Evolutionary conservation across 78 protist genomes (phyloP).

Genomic region (Neovahlkampfia damariscottae): DNA sequence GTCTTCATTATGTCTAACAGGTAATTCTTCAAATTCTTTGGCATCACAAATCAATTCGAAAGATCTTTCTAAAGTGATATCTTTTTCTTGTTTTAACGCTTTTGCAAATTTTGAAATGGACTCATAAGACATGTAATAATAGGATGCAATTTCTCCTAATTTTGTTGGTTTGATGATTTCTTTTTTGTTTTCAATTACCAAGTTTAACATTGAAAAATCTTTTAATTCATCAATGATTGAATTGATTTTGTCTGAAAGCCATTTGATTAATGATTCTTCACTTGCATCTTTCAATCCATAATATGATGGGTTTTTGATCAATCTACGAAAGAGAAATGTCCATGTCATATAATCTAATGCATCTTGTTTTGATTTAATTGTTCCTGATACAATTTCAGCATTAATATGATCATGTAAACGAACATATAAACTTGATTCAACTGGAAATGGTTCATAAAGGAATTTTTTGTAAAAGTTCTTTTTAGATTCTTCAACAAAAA

Average conservation of each 20-base stretch:
- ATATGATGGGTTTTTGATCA: conserved; percentile 83
- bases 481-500: conserved; percentile 80
- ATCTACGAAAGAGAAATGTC: conserved; percentile 92
- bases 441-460: conserved; percentile 97
- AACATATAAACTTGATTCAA: conserved; percentile 77
- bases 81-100: background rate
- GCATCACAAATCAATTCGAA: conserved; percentile 42
- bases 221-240: conserved; percentile 25
- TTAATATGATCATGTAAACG: conserved; percentile 84
- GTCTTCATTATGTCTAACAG: conserved; percentile 98
- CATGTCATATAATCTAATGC: conserved; percentile 88
- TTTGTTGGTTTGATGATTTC: conserved; percentile 16
- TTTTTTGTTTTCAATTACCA: background rate
- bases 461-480: conserved; percentile 90
- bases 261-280: background rate
- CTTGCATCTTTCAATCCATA: conserved; percentile 54
- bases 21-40: conserved; percentile 74
- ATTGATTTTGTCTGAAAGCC: conserved; percentile 57
- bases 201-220: conserved; percentile 3
- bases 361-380: conserved; percentile 49
- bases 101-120: conserved; percentile 59
- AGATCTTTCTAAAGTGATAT: conserved; percentile 27
- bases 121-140: conserved; percentile 82
- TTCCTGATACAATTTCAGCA: conserved; percentile 75
- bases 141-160: conserved; percentile 79